Evolutionary conservation across 1,139 yeast genomes (phyloP).

Genomic region (Hansenula anomala): DNA sequence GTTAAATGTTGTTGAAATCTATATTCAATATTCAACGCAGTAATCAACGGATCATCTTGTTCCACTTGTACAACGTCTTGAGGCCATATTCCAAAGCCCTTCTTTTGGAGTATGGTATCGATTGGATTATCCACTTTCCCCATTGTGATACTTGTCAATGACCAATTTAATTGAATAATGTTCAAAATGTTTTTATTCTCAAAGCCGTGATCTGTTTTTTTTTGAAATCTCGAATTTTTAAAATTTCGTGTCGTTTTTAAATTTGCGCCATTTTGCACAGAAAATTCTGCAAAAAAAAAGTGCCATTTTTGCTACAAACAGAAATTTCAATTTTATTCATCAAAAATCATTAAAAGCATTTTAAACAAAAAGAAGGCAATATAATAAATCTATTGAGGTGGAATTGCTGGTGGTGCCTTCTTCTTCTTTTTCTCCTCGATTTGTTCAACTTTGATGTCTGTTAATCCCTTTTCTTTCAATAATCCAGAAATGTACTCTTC

Average conservation of each 20-base stretch:
- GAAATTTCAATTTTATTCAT: no score
- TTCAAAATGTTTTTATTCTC: no score
- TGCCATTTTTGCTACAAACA: no score
- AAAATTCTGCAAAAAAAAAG: no score
- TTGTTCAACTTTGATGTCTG: constrained; percentile 83
- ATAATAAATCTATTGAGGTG: constrained; percentile 4
- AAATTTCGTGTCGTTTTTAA: no score
- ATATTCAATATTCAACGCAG: constrained; percentile 1
- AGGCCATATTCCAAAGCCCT: constrained; percentile 3
- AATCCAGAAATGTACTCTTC: constrained; percentile 69
- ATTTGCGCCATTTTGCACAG: neutral
- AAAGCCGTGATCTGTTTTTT: neutral
- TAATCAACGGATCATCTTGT: neutral
- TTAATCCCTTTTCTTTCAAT: constrained; percentile 76
- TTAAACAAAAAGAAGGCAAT: no score
- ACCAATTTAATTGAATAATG: no score
- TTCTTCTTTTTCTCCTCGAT: constrained; percentile 78
- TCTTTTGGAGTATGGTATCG: neutral
- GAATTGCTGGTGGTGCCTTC: constrained; percentile 32
- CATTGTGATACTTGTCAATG: neutral
- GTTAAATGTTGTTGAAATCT: neutral
- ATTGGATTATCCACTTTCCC: neutral
- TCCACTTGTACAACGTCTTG: neutral
- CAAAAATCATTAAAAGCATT: no score
- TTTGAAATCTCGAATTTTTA: no score